A percentile compares a stretch with the other conserved stretches of the same genome.
phyloP scores from a whole-genome alignment of 352 stramenopile genomes.

The Globisporangium lucens region DNA sequence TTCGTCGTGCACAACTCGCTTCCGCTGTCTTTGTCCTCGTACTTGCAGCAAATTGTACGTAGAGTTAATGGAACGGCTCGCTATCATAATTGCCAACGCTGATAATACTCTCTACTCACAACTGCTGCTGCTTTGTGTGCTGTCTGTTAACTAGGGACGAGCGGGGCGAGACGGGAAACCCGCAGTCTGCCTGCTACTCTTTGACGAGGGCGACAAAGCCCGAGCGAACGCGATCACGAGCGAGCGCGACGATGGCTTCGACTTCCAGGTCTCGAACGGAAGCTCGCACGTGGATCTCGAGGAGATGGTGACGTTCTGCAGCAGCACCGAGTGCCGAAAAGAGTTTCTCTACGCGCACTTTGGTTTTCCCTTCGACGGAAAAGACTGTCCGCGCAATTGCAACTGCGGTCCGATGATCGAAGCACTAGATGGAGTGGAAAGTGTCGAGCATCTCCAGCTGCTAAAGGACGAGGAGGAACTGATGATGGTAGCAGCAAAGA shows the following conservation, averaged over 20 bases:
- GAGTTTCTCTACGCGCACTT: conserved; percentile 58
- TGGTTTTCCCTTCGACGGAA: conserved; percentile 37
- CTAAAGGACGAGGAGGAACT: background rate
- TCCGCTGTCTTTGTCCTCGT: conserved; percentile 58
- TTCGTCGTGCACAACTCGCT: conserved; percentile 75
- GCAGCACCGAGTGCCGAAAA: conserved; percentile 50
- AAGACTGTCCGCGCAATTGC: conserved; percentile 46
- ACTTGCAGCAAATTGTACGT: conserved; percentile 78
- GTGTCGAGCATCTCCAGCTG: background rate
- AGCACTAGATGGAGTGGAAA: background rate
- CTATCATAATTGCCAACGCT: background rate
- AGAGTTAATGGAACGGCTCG: background rate
- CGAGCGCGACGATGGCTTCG: conserved; percentile 27
- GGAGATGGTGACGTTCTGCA: conserved; percentile 55
- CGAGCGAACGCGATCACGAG: conserved; percentile 45
- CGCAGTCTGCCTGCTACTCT: conserved; percentile 57
- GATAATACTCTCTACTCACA: background rate
- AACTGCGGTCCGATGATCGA: conserved; percentile 47
- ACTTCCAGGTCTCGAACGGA: conserved; percentile 28
- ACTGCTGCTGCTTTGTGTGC: background rate
- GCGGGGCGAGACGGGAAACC: conserved; percentile 58
- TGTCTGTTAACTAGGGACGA: conserved; percentile 39
- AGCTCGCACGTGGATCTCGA: conserved; percentile 42
- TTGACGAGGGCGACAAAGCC: conserved; percentile 51
- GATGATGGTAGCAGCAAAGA: background rate